A percentile compares a stretch with the other conserved stretches of the same genome.
Conservation (phyloP, 2,329 filamentous ascomycete genomes). For the Colletotrichum lentis region DNA sequence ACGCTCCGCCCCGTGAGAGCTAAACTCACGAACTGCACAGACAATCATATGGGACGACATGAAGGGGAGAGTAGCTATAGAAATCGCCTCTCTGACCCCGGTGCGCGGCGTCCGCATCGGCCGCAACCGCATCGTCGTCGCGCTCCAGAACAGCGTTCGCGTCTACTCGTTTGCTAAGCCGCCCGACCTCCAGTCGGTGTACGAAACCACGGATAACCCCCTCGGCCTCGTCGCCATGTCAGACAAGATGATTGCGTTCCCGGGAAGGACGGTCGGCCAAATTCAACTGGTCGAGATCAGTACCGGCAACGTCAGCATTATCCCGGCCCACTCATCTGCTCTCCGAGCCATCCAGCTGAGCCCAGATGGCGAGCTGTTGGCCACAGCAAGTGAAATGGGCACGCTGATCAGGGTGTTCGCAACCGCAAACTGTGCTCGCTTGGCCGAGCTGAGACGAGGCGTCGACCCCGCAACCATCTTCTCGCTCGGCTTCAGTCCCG, state of each 20-base stretch:
- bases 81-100: constrained; percentile 82
- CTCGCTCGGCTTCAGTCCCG: constrained; percentile 86
- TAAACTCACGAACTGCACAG: constrained; percentile 47
- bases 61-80: constrained; percentile 74
- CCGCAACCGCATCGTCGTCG: constrained; percentile 78
- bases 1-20: neutral
- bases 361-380: constrained; percentile 79
- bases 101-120: constrained; percentile 79
- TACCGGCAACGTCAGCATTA: constrained; percentile 87
- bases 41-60: constrained; percentile 92
- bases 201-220: constrained; percentile 87
- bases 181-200: constrained; percentile 74
- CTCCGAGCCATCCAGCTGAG: constrained; percentile 83
- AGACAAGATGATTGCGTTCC: constrained; percentile 78
- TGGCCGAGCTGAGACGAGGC: constrained; percentile 86
- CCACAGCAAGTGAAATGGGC: constrained; percentile 89
- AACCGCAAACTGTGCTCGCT: constrained; percentile 78
- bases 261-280: constrained; percentile 86
- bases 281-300: constrained; percentile 84
- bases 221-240: constrained; percentile 82
- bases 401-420: constrained; percentile 89
- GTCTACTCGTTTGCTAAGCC: constrained; percentile 81
- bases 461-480: constrained; percentile 89
- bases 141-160: constrained; percentile 81
- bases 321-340: constrained; percentile 84